A percentile compares a stretch with the other conserved stretches of the same genome.
Conservation (phyloP, 1,139 yeast species). For the Debaryomyces nepalensis region DNA sequence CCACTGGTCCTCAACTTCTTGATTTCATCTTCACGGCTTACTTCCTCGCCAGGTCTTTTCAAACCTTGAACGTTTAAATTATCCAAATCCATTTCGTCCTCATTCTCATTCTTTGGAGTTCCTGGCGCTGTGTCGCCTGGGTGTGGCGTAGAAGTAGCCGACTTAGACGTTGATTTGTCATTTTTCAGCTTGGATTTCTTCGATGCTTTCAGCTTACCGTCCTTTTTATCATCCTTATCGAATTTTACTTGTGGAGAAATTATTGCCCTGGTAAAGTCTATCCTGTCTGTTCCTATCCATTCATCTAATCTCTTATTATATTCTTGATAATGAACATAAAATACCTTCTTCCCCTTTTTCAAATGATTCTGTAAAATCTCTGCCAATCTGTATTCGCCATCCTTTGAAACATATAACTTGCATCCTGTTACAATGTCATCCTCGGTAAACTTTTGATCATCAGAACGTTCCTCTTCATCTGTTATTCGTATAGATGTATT, state of each 20-base stretch:
- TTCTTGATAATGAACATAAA: conserved; percentile 92
- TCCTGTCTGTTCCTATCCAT: conserved; percentile 78
- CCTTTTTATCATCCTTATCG: conserved; percentile 43
- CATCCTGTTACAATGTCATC: conserved; percentile 71
- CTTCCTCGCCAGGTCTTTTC: conserved; percentile 66
- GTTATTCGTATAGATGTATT: conserved; percentile 21
- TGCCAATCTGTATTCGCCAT: conserved; percentile 77
- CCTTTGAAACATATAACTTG: conserved; percentile 80
- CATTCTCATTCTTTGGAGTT: conserved; percentile 35
- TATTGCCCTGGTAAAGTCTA: conserved; percentile 70
- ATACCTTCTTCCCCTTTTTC: conserved; percentile 76
- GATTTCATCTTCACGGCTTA: conserved; percentile 87
- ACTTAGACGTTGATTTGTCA: conserved; percentile 20
- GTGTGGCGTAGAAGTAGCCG: conserved; percentile 28
- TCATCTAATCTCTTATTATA: conserved; percentile 91
- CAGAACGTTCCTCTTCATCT: conserved; percentile 15
- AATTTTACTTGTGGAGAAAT: conserved; percentile 71
- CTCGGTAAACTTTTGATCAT: conserved; percentile 29
- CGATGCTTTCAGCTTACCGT: conserved; percentile 23
- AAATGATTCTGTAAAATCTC: conserved; percentile 81
- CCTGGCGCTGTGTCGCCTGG: conserved; percentile 27
- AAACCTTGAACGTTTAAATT: conserved; percentile 84
- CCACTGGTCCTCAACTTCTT: conserved; percentile 91
- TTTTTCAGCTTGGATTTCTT: conserved; percentile 32
- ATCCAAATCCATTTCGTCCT: conserved; percentile 85